Base-by-base conservation (phyloP, 768 basidiomycete genomes). In the Lentinula sp. region DNA sequence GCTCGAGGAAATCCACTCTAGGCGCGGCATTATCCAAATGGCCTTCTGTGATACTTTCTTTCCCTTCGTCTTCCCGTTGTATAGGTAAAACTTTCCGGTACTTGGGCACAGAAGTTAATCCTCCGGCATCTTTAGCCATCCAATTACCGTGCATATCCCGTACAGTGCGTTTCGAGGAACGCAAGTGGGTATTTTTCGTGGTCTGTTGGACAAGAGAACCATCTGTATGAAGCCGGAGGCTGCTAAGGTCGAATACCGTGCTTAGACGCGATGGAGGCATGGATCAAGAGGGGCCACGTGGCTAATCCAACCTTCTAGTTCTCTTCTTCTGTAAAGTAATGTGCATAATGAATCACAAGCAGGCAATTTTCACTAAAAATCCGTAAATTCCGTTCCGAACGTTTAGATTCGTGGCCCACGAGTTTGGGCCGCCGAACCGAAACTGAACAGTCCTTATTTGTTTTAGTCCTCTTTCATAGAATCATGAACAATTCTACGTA, bases 61-160 rank as follows among this genome's bases (percentile, higher is more conserved):
- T 18, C 9, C 10, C 28, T 35, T 59, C 20, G 8, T 48, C 33
- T 57, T 33, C 46, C 46, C 46, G 46, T 18, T 9, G 46, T 4
- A 48, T 12, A 12, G 46, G 46, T 48, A 48, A 48, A 6, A 70
- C 67, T 55, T 39, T 62, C 12, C 54, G 57, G 71, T 54, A 74
- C 64, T 66, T 71, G 65, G 73, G 76, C 66, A 76, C 70, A 13
- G 62, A 71, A 7, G 66, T 68, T 36, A 66, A 65, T 6, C 81
- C 81, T 1, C 77, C 80, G 0, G 81, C 81, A 64, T 82, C 81
- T 41, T 66, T 70, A 8, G 81, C 81, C n/a, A 80, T 71, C 74
- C 77, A 79, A 53, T 81, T 80, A 8, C 81, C 81, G 45, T 75
- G 74, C 9, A 67, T 50, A 61, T 83, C 78, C 43, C 70, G 64